phyloP scores from a whole-genome alignment of 1,284 basidiomycete species.

The Ganoderma lingzhi region DNA sequence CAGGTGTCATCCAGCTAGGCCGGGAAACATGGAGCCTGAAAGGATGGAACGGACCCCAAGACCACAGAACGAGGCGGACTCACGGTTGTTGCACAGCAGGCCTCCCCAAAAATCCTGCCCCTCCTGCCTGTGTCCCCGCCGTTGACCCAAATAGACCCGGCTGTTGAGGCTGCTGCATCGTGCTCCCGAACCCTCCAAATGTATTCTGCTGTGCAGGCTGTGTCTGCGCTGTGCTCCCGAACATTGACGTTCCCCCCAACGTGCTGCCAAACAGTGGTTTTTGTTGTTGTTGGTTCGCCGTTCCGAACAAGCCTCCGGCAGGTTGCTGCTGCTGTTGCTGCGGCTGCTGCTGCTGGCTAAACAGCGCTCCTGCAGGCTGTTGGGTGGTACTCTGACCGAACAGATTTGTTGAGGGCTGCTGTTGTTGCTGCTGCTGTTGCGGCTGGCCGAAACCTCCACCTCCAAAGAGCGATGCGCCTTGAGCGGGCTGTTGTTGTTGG shows the following conservation, averaged over 20 bases:
- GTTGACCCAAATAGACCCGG: slow-evolving; percentile 27
- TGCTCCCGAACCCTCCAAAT: slow-evolving; percentile 25
- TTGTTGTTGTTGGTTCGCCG: slow-evolving; percentile 18
- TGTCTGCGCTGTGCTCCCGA: slow-evolving; percentile 27
- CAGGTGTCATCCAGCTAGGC: no score
- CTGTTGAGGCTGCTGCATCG: slow-evolving; percentile 29
- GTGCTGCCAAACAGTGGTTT: slow-evolving; percentile 24
- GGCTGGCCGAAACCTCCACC: slow-evolving; percentile 44
- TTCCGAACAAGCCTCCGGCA: slow-evolving; percentile 6
- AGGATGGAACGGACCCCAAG: neutral
- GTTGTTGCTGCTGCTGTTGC: slow-evolving; percentile 38
- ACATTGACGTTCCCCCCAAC: slow-evolving; percentile 18
- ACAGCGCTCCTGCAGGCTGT: slow-evolving; percentile 23
- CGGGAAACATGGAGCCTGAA: neutral
- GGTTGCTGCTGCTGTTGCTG: slow-evolving; percentile 6
- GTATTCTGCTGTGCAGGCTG: slow-evolving; percentile 31
- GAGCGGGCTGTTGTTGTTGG: slow-evolving; percentile 40
- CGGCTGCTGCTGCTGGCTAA: slow-evolving; percentile 26
- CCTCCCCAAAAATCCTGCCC: slow-evolving; percentile 26
- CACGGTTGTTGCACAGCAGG: slow-evolving; percentile 36
- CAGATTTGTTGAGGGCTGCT: slow-evolving; percentile 19
- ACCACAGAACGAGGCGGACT: slow-evolving; percentile 21
- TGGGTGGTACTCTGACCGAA: slow-evolving; percentile 12
- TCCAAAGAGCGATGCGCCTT: slow-evolving; percentile 46
- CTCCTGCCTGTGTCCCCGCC: slow-evolving; percentile 15